Evolutionary conservation across 176 grass and related monocot genomes (phyloP).

Genomic region (Calamus simplicifolius): DNA sequence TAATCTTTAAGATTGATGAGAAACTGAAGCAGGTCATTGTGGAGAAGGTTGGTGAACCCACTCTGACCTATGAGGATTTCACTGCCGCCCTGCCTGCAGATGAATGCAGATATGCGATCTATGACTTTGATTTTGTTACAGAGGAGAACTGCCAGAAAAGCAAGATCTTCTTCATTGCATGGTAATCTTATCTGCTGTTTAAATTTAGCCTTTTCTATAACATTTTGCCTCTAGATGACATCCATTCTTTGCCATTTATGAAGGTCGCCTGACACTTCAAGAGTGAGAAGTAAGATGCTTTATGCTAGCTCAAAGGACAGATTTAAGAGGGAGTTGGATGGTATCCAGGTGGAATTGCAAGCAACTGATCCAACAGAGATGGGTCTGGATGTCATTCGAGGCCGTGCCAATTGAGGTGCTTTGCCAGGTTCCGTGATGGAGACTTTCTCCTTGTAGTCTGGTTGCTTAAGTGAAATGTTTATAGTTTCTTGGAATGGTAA

Average conservation of each 20-base stretch:
- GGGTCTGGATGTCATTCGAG: background rate
- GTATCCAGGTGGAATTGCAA: constrained; percentile 13
- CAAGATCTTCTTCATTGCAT: constrained; percentile 12
- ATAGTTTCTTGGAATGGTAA: background rate
- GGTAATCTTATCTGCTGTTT: background rate
- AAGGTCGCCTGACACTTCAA: constrained; percentile 8
- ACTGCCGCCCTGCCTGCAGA: constrained; percentile 1
- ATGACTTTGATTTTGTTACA: constrained; percentile 13
- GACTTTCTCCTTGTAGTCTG: background rate
- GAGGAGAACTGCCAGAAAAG: constrained; percentile 10
- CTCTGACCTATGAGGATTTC: constrained; percentile 1
- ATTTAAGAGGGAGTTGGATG: constrained; percentile 10
- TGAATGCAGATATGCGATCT: constrained; percentile 6
- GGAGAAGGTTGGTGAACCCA: constrained; percentile 3
- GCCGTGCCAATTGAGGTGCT: background rate
- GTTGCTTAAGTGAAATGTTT: constrained; percentile 3
- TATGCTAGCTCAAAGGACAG: constrained; percentile 10
- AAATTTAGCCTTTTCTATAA: background rate
- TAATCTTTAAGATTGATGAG: constrained; percentile 7
- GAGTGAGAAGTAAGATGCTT: constrained; percentile 12
- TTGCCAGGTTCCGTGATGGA: background rate
- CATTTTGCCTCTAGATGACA: background rate
- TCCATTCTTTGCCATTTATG: background rate
- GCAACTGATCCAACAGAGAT: constrained; percentile 6
- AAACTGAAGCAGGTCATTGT: constrained; percentile 7